Percentiles rank a stretch among this genome's conserved stretches.
Conservation (phyloP, 352 stramenopile genomes). For the Bremia lactucae region DNA sequence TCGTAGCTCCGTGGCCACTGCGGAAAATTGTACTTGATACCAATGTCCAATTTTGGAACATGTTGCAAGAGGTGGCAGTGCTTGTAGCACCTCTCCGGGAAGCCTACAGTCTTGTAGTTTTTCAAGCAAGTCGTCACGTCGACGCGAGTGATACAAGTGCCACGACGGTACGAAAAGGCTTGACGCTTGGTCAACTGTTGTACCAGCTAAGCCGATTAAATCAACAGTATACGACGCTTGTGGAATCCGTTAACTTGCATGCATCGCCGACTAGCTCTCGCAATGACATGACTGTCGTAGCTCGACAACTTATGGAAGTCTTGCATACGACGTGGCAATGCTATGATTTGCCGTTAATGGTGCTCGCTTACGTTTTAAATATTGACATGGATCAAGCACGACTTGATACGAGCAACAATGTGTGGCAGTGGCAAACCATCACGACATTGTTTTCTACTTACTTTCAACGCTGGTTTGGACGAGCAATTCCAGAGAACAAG, state of each 20-base stretch:
- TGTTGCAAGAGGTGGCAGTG: slow-evolving; percentile 24
- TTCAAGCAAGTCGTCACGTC: slow-evolving; percentile 16
- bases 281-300: slow-evolving; percentile 17
- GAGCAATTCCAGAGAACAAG: slow-evolving; percentile 23
- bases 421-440: slow-evolving; percentile 44
- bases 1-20: slow-evolving; percentile 29
- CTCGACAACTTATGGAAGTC: slow-evolving; percentile 34
- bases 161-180: slow-evolving; percentile 22
- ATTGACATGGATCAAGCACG: slow-evolving; percentile 55
- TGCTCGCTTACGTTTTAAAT: slow-evolving; percentile 70
- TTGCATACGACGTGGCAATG: slow-evolving; percentile 55
- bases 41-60: slow-evolving; percentile 37
- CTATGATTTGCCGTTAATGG: slow-evolving; percentile 64
- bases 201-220: slow-evolving; percentile 68
- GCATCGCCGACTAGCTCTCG: slow-evolving; percentile 5
- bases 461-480: slow-evolving; percentile 53
- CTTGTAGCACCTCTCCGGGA: slow-evolving; percentile 52
- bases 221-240: slow-evolving; percentile 46
- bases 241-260: slow-evolving; percentile 9
- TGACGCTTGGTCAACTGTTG: slow-evolving; percentile 67
- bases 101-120: slow-evolving; percentile 50
- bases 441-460: slow-evolving; percentile 57
- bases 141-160: slow-evolving; percentile 25
- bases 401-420: slow-evolving; percentile 40
- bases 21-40: slow-evolving; percentile 44